Evolutionary conservation across 1,139 yeast genomes (phyloP).

Genomic region (Nadsonia starkeyi-henricii): DNA sequence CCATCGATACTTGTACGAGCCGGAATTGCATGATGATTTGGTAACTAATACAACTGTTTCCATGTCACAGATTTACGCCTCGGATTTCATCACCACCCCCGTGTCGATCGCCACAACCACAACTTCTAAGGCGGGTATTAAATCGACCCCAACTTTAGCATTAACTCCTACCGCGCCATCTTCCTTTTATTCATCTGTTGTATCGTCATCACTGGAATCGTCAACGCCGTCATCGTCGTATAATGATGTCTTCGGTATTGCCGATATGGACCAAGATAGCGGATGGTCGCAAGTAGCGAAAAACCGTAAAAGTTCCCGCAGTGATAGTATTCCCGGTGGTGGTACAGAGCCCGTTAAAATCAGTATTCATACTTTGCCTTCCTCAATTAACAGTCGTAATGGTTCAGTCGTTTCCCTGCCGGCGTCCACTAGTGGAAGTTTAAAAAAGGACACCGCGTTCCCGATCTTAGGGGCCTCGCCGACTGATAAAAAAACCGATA

Average conservation of each 20-base stretch:
- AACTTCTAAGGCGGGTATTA: neutral
- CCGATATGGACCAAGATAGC: neutral
- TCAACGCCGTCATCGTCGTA: neutral
- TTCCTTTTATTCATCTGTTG: no score
- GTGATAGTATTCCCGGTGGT: neutral
- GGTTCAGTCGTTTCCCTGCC: neutral
- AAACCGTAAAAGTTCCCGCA: neutral
- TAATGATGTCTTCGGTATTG: neutral
- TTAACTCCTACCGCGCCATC: no score
- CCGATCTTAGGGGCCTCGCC: neutral
- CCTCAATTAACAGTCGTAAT: no score
- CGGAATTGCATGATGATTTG: constrained; percentile 12
- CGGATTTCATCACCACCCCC: neutral
- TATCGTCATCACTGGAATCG: neutral
- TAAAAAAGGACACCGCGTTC: neutral
- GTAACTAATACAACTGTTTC: constrained; percentile 9
- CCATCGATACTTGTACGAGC: constrained; percentile 9
- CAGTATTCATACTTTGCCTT: neutral
- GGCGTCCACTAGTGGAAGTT: neutral
- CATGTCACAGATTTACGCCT: constrained; percentile 7
- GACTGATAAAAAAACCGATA: neutral
- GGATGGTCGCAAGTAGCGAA: neutral
- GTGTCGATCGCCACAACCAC: neutral
- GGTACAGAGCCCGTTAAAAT: neutral
- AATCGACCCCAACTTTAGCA: no score